A percentile compares a stretch with the other conserved stretches of the same genome.
Evolutionary conservation across 805 yeast genomes (phyloP).

Genomic region (Candida ipomoeae): DNA sequence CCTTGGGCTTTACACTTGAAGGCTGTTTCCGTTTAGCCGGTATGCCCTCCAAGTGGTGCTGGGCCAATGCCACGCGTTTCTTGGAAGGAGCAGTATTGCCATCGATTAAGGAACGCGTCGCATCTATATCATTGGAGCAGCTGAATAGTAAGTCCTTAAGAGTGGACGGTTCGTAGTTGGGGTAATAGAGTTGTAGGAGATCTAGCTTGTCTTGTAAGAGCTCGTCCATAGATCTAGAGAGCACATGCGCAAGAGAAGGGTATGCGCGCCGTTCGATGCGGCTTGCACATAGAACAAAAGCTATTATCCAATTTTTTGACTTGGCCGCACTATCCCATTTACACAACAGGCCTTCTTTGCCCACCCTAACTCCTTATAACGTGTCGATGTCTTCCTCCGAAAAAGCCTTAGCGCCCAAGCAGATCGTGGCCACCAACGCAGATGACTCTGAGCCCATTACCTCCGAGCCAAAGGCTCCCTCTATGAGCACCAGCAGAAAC

Average conservation of each 20-base stretch:
- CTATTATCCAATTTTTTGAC: not conserved
- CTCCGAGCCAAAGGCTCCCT: slow-evolving; percentile 13
- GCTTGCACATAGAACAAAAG: slow-evolving; percentile 2
- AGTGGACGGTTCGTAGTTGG: slow-evolving; percentile 37
- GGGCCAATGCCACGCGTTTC: slow-evolving; percentile 14
- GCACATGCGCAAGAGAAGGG: slow-evolving; percentile 2
- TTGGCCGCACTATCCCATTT: not conserved
- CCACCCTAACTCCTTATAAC: not conserved
- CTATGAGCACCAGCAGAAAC: slow-evolving; percentile 12
- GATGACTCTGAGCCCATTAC: slow-evolving; percentile 10
- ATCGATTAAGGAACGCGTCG: slow-evolving; percentile 38
- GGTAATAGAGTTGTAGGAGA: slow-evolving; percentile 35
- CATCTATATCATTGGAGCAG: slow-evolving; percentile 50
- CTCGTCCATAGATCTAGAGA: slow-evolving; percentile 9
- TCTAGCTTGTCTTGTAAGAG: slow-evolving; percentile 29
- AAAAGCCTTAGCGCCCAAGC: slow-evolving; percentile 7
- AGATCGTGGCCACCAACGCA: slow-evolving; percentile 7
- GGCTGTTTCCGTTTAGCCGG: not conserved
- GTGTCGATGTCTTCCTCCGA: slow-evolving; percentile 5
- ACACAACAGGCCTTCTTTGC: not conserved
- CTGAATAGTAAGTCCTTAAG: slow-evolving; percentile 49
- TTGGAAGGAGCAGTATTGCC: slow-evolving; percentile 21
- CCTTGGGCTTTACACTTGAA: not conserved
- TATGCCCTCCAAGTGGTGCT: slow-evolving; percentile 7
- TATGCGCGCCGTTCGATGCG: slow-evolving; percentile 2